Base-by-base conservation (phyloP, 2,329 filamentous ascomycete species). In the Chaetomiaceae sp. region DNA sequence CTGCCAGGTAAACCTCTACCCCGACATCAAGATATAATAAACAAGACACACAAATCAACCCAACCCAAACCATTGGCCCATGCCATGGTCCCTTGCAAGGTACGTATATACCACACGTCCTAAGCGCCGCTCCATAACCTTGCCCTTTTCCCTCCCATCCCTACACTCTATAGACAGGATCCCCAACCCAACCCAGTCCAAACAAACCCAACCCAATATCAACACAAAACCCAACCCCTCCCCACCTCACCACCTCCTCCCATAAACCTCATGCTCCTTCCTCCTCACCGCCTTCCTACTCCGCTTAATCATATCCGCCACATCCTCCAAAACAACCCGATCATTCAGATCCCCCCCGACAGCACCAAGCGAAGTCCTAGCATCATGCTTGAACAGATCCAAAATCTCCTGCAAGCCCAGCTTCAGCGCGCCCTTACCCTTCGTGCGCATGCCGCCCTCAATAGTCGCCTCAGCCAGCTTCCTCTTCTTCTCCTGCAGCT, bases 331-430 rank as follows among this genome's bases (percentile, higher is more conserved):
- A 2, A 39, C 39, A 4, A n/a, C n/a, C n/a, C n/a, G n/a, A n/a
- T n/a, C n/a, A n/a, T n/a, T n/a, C n/a, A n/a, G n/a, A n/a, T n/a
- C 57, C 1, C 20, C 25, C 2, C n/a, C 41, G 2, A 10, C 23
- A 13, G 21, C 30, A 9, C 23, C 49, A 16, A 44, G 16, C 35
- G 37, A 37, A 5, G n/a, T 13, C 39, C 52, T 35, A 5, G 53
- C 46, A 45, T 89, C 85, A 25, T 83, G 82, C 56, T 82, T 83
- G 73, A 99, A 99, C 50, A 99, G 77, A 44, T 88, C 85, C 68
- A 99, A 78, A 67, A 99, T 95, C 70, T 99, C 93, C 65, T 90
- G 85, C 81, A 97, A 85, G 42, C 86, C 89, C 44, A 99, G 76
- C 72, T 96, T 96, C 65, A 87, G 82, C 14, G 83, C 48, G 9